Base-by-base conservation (phyloP, 2,329 filamentous ascomycete genomes). In the Acephala macrosclerotiorum region DNA sequence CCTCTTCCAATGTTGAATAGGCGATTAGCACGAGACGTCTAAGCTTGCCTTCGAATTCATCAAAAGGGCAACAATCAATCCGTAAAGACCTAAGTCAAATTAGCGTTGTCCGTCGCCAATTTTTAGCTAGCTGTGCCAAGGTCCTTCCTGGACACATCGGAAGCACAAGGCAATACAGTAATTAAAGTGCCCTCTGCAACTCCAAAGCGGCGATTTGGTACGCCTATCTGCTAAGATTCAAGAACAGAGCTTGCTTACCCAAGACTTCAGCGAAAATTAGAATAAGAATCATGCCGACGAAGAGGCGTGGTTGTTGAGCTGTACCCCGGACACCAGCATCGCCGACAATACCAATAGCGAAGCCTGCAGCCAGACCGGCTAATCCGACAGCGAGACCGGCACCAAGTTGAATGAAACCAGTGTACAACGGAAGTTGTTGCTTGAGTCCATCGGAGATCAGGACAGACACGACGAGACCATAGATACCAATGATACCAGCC, bases 401-500 rank as follows among this genome's bases (percentile, higher is more conserved):
- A 81, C 92, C 92, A 68, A 95, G 88, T 80, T 95, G 92, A 76
- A 95, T 92, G 83, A 95, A 94, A 67, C 91, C 90, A 64, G 91
- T 93, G 82, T 91, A 95, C 68, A 96, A 86, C 67, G 92, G 85
- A 68, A 91, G 82, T 71, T 87, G 79, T 81, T 95, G 91, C 75
- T 84, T 85, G 71, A 96, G 84, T 75, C 88, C 89, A 79, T 93
- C 91, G 77, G 92, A 94, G 78, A 96, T 93, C 77, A 96, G 83
- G 79, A 96, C 92, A 20, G 92, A 94, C 68, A 95, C 92, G 82
- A 96, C 92, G 72, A 96, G 87, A 76, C 92, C 92, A 84, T 96
- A 99, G 82, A 99, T 98, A 91, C 93, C 96, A 83, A 99, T 98
- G 83, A 99, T 99, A 98, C 96, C 96, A 87, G 96, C 96, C 96